Evolutionary conservation across 2,329 filamentous ascomycete species (phyloP).

Genomic region (Emmonsia crescens): DNA sequence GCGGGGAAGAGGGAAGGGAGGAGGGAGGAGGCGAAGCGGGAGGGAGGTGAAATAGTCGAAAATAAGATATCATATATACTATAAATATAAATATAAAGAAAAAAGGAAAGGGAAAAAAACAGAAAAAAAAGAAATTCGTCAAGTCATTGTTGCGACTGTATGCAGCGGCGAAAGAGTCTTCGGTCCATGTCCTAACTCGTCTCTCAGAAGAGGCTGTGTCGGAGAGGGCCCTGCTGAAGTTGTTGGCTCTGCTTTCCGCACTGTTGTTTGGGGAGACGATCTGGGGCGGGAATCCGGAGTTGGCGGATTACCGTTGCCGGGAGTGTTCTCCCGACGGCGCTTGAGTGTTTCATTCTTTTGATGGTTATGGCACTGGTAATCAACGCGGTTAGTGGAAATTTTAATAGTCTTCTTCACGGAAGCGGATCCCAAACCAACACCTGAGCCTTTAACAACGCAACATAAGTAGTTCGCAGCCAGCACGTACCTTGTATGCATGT

Average conservation of each 20-base stretch:
- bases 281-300: slow-evolving; percentile 5
- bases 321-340: slow-evolving; percentile 52
- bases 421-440: slow-evolving; percentile 1
- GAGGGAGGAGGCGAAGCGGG: background rate
- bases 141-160: slow-evolving; percentile 7
- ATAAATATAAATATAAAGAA: background rate
- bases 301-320: slow-evolving; percentile 36
- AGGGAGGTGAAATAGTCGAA: background rate
- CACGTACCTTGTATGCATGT: slow-evolving; percentile 70
- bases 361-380: slow-evolving; percentile 55
- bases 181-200: background rate
- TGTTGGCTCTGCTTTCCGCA: background rate
- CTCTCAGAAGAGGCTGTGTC: background rate
- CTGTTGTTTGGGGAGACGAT: background rate
- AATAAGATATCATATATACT: background rate
- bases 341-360: slow-evolving; percentile 61
- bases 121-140: background rate
- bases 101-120: background rate
- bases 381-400: slow-evolving; percentile 8
- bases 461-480: background rate
- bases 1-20: background rate
- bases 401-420: slow-evolving; percentile 2
- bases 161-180: slow-evolving; percentile 7
- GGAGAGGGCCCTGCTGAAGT: background rate
- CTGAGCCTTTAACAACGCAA: background rate